A percentile compares a stretch with the other conserved stretches of the same genome.
These are phyloP conservation scores for Rhizopogon vinicolor DNA, from an alignment of 768 basidiomycete genomes.

Conservation along the genomic window DNA sequence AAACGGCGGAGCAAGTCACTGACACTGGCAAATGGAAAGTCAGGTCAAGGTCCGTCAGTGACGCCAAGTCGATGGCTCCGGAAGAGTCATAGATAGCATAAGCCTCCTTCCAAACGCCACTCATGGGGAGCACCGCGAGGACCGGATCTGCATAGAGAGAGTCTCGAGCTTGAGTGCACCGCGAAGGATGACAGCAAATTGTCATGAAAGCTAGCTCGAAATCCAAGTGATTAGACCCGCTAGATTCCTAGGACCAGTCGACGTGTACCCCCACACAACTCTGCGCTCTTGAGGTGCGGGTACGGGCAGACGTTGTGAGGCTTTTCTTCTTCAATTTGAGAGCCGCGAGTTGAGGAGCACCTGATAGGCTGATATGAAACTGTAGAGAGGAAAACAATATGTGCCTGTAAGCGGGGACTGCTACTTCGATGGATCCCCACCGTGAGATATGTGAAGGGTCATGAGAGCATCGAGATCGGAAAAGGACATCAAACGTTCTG, in stretches of 20 bases:
- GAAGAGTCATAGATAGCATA: conserved; percentile 17
- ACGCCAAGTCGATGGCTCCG: conserved; percentile 23
- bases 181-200: conserved; percentile 48
- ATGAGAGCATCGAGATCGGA: conserved; percentile 21
- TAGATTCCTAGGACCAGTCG: conserved; percentile 48
- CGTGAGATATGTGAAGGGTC: conserved; percentile 44
- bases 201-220: conserved; percentile 59
- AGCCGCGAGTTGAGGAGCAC: conserved; percentile 50
- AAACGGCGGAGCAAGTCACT: conserved; percentile 20
- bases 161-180: conserved; percentile 47
- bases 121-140: conserved; percentile 38
- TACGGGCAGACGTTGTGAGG: conserved; percentile 5
- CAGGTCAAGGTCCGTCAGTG: conserved; percentile 34
- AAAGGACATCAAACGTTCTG: neutral
- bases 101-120: conserved; percentile 26
- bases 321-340: conserved; percentile 51
- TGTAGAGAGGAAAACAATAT: conserved; percentile 39
- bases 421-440: conserved; percentile 49
- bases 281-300: conserved; percentile 44
- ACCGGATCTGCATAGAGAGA: conserved; percentile 46
- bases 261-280: conserved; percentile 68
- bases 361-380: conserved; percentile 33
- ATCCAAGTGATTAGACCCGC: conserved; percentile 32
- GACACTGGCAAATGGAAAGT: conserved; percentile 48
- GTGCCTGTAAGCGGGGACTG: conserved; percentile 41